Percentiles rank a stretch among this genome's conserved stretches.
Evolutionary conservation across 805 yeast species (phyloP).

Genomic region (Pichia membranifaciens): DNA sequence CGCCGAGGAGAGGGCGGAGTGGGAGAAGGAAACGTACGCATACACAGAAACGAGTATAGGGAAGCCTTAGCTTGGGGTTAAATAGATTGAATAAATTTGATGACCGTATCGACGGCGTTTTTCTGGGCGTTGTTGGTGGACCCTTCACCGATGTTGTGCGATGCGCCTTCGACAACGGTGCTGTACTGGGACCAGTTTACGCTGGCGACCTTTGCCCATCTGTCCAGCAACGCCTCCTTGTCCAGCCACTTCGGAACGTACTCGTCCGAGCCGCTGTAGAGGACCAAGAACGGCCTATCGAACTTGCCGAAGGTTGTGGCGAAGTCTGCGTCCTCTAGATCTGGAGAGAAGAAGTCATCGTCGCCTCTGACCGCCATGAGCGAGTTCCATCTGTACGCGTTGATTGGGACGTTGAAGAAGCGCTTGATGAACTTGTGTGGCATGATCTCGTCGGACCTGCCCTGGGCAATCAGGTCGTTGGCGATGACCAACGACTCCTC

Average conservation of each 20-base stretch:
- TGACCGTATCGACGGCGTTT: constrained; percentile 13
- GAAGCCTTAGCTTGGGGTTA: too few relatives aligned
- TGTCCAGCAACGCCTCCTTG: constrained; percentile 38
- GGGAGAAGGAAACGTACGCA: constrained; percentile 16
- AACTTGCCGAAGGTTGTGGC: constrained; percentile 51
- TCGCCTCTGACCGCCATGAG: constrained; percentile 55
- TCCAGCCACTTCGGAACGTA: constrained; percentile 51
- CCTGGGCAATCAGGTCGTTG: constrained; percentile 35
- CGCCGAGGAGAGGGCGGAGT: constrained; percentile 21
- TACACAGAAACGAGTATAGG: neutral
- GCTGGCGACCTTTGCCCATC: constrained; percentile 44
- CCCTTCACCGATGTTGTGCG: constrained; percentile 45
- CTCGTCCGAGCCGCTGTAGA: constrained; percentile 60
- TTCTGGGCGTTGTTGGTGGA: constrained; percentile 26
- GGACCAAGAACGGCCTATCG: constrained; percentile 41
- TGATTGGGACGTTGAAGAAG: constrained; percentile 52
- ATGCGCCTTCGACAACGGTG: constrained; percentile 51
- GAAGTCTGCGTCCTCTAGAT: constrained; percentile 42
- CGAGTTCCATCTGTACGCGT: constrained; percentile 70
- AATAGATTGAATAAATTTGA: constrained; percentile 13
- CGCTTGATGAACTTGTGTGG: constrained; percentile 43
- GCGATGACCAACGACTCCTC: constrained; percentile 28
- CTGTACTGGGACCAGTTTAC: constrained; percentile 50
- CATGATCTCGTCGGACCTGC: constrained; percentile 43
- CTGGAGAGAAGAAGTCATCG: constrained; percentile 67